Evolutionary conservation across 768 basidiomycete genomes (phyloP).

Genomic region (Boletus rufocinnamomeus): DNA sequence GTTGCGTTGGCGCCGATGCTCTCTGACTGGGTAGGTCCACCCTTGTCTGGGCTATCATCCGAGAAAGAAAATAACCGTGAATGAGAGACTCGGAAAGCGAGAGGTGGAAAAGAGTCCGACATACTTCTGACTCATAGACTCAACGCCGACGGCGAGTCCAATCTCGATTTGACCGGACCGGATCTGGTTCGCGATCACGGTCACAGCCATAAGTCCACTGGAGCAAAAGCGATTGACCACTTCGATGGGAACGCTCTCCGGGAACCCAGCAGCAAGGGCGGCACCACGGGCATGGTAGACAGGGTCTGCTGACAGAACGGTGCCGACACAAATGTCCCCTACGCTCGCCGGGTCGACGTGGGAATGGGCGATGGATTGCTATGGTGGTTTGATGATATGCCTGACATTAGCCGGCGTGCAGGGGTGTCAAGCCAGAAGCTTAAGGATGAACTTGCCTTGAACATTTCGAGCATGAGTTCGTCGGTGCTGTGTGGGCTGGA

Average conservation of each 20-base stretch:
- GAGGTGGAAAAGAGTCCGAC: slow-evolving; percentile 16
- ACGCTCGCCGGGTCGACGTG: slow-evolving; percentile 64
- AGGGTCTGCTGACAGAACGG: slow-evolving; percentile 64
- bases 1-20: slow-evolving; percentile 55
- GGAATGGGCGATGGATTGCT: too few relatives aligned
- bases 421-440: too few relatives aligned
- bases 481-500: too few relatives aligned
- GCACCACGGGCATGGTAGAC: slow-evolving; percentile 73
- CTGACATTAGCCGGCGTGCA: too few relatives aligned
- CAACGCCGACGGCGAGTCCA: slow-evolving; percentile 80
- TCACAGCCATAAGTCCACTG: slow-evolving; percentile 83
- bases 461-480: too few relatives aligned
- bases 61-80: background rate
- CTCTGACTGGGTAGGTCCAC: slow-evolving; percentile 61
- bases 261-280: slow-evolving; percentile 78
- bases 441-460: too few relatives aligned
- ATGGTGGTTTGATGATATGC: too few relatives aligned
- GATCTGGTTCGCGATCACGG: slow-evolving; percentile 74
- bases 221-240: slow-evolving; percentile 82
- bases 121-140: slow-evolving; percentile 82
- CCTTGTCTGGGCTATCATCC: slow-evolving; percentile 57
- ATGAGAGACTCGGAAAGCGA: too few relatives aligned
- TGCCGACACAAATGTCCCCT: slow-evolving; percentile 80
- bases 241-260: slow-evolving; percentile 74
- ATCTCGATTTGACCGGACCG: slow-evolving; percentile 77